A percentile compares a stretch with the other conserved stretches of the same genome.
phyloP scores from a whole-genome alignment of 2,329 filamentous ascomycete genomes.

The Albophoma yamanashiensis region DNA sequence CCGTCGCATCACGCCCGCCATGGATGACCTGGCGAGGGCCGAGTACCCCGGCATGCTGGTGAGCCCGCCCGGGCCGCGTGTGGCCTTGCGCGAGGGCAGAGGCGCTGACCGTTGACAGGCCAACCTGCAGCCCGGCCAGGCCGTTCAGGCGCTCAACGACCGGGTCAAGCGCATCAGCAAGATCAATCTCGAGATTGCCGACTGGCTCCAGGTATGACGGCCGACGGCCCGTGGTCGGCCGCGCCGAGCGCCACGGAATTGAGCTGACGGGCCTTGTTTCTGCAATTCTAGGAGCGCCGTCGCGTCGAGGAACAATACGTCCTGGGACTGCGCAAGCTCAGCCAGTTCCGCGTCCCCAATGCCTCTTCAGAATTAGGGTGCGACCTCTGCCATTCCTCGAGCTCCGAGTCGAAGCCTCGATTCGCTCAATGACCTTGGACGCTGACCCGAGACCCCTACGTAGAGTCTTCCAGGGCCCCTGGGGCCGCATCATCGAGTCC shows the following conservation, averaged over 20 bases:
- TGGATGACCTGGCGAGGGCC: conserved; percentile 70
- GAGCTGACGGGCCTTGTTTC: neutral
- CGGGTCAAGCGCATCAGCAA: conserved; percentile 79
- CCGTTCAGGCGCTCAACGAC: conserved; percentile 72
- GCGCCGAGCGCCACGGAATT: neutral
- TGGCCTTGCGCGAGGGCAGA: neutral
- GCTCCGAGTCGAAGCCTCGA: neutral
- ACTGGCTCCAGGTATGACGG: conserved; percentile 79
- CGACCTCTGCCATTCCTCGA: conserved; percentile 15
- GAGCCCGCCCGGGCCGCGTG: conserved; percentile 24
- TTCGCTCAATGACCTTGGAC: neutral
- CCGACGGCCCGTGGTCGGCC: neutral
- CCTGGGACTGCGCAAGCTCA: conserved; percentile 68
- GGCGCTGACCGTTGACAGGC: conserved; percentile 39
- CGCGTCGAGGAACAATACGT: conserved; percentile 87
- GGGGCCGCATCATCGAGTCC: conserved; percentile 76
- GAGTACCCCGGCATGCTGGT: conserved; percentile 96
- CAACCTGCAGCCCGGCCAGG: conserved; percentile 69
- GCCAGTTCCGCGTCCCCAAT: conserved; percentile 63
- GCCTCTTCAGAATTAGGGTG: conserved; percentile 79
- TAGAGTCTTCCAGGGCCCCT: conserved; percentile 83
- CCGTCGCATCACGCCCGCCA: conserved; percentile 27
- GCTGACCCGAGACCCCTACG: conserved; percentile 10
- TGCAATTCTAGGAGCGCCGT: conserved; percentile 64
- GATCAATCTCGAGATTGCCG: conserved; percentile 83